phyloP scores from a whole-genome alignment of 2,329 filamentous ascomycete species.

The Aspergillus aculeatus region DNA sequence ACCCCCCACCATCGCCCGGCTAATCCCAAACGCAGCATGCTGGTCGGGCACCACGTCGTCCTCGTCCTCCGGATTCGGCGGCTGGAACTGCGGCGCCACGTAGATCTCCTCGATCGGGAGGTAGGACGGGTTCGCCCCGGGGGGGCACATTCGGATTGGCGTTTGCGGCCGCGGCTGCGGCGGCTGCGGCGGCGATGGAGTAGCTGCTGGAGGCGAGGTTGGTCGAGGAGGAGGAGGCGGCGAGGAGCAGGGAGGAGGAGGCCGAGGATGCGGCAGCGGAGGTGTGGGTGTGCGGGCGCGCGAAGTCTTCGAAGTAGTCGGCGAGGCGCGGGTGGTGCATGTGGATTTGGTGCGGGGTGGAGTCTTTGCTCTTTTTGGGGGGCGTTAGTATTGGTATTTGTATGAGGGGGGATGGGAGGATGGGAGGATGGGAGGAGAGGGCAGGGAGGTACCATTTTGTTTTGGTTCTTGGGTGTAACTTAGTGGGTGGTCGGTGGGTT shows the following conservation, averaged over 20 bases:
- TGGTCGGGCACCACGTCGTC: constrained; percentile 67
- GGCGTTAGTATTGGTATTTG: constrained; percentile 4
- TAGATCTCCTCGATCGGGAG: constrained; percentile 61
- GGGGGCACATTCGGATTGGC: constrained; percentile 23
- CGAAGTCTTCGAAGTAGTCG: constrained; percentile 53
- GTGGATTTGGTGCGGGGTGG: constrained; percentile 50
- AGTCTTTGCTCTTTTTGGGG: constrained; percentile 46
- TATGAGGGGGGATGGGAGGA: not conserved
- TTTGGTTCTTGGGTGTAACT: constrained; percentile 6
- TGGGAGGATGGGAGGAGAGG: not conserved
- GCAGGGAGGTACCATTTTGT: constrained; percentile 23
- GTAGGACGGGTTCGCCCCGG: constrained; percentile 40
- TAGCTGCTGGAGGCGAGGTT: constrained; percentile 14
- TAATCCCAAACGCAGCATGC: constrained; percentile 66
- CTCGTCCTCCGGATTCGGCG: constrained; percentile 65
- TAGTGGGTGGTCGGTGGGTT: not conserved
- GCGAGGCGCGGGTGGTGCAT: constrained; percentile 49
- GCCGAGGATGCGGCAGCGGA: constrained; percentile 6
- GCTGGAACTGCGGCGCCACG: constrained; percentile 60
- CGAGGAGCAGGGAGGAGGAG: constrained; percentile 3
- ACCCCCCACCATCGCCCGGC: constrained; percentile 58
- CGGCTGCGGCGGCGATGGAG: constrained; percentile 24
- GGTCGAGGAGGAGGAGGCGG: constrained; percentile 10
- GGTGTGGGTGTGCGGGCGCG: constrained; percentile 42
- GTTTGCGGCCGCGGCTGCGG: constrained; percentile 30